Evolutionary conservation across 768 basidiomycete genomes (phyloP).

Genomic region (Pulveroboletus sp.): DNA sequence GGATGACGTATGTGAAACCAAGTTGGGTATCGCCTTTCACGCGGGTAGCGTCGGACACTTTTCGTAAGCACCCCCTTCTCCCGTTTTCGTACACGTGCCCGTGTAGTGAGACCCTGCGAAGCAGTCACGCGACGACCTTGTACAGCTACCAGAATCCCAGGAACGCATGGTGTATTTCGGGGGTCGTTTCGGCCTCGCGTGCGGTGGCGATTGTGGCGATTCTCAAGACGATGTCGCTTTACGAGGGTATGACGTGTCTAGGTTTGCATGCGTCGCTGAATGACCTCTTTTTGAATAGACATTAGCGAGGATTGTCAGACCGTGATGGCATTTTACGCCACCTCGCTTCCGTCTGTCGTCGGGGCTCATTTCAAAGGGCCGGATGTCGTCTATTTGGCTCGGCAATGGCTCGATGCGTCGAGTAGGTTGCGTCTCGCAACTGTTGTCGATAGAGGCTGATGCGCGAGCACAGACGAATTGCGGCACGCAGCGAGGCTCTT

Average conservation of each 20-base stretch:
- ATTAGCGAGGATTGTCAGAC: conserved; percentile 66
- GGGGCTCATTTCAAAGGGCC: conserved; percentile 64
- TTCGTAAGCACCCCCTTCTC: conserved; percentile 39
- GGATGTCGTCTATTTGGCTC: conserved; percentile 69
- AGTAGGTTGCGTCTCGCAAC: conserved; percentile 42
- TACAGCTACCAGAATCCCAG: conserved; percentile 36
- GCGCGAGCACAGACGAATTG: conserved; percentile 53
- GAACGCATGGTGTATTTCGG: conserved; percentile 73
- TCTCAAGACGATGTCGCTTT: conserved; percentile 69
- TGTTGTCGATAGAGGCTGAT: conserved; percentile 5
- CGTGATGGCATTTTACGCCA: conserved; percentile 77
- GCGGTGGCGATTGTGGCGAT: conserved; percentile 64
- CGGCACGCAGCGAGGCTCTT: conserved; percentile 73
- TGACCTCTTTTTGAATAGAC: conserved; percentile 40
- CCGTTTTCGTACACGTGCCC: background rate
- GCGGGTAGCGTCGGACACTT: conserved; percentile 44
- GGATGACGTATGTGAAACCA: conserved; percentile 62
- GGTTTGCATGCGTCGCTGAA: background rate
- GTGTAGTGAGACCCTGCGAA: conserved; percentile 5
- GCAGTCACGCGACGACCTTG: conserved; percentile 37
- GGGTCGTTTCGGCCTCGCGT: conserved; percentile 64
- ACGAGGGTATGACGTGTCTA: conserved; percentile 61
- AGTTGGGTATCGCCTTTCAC: conserved; percentile 48
- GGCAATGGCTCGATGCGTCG: conserved; percentile 72
- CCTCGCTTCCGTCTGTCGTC: conserved; percentile 61